Evolutionary conservation across 2,329 filamentous ascomycete genomes (phyloP), one percentile per base, ranked within the genome.

Genomic region (Berkeleyomyces rouxiae): DNA sequence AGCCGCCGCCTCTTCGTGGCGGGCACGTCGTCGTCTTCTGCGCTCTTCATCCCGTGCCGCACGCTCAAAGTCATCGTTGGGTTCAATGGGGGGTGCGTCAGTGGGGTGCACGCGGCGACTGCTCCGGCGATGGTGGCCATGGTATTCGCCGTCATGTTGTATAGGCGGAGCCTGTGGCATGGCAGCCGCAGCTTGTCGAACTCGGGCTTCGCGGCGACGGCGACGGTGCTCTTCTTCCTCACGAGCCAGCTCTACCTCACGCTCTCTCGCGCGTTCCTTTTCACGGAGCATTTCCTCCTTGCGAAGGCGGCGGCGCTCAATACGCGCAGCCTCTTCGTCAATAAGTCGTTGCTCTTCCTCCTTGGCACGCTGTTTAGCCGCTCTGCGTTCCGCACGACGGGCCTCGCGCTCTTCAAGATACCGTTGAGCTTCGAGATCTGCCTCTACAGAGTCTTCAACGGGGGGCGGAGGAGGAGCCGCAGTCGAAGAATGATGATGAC

Each of bases 281-380:
- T 76, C 9, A 73, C 74, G 16, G 75, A 74, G 7, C 72, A 72
- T 4, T 73, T 74, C n/a, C 73, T 72, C 78, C 68, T 74, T 77
- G 61, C 79, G 75, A 40, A 75, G 67, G 13, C 78, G 76, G 31
- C 78, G 76, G 40, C 80, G 74, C 68, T 81, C 79, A 4, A 75
- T 73, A 37, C 79, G 75, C 62, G 78, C 76, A 0, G 74, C 75
- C 66, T 80, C 83, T 64, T 85, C 82, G 65, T 82, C 80, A 62
- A 40, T 16, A 2, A 77, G 74, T 63, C 75, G 74, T 64, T 77
- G 75, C 39, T 76, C 75, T 67, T 64, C 62, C 7, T 64, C 62
- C 43, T 37, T 33, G 7, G 53, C 62, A n/a, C 47, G 58, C 7
- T 33, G 36, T 36, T 61, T 61, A 23, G 59, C 44, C 36, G 40